phyloP scores from a whole-genome alignment of 2,329 filamentous ascomycete genomes.

The Sporothrix pseudoabietina region DNA sequence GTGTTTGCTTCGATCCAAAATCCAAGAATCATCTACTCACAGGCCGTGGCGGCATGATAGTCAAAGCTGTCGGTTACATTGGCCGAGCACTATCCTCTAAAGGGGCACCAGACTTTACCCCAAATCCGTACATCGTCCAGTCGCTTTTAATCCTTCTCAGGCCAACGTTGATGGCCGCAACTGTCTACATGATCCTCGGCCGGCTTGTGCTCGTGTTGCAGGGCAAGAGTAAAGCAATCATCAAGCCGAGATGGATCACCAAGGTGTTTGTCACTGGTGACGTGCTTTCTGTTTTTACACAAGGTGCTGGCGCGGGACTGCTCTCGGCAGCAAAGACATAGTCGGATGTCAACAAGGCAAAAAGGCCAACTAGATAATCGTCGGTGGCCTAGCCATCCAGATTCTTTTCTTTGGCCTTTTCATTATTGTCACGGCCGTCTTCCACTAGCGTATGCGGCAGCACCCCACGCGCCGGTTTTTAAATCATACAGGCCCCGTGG shows the following conservation, averaged over 20 bases:
- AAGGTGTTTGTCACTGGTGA: not conserved
- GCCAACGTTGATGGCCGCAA: slow-evolving; percentile 52
- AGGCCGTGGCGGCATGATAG: slow-evolving; percentile 1
- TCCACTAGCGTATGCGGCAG: slow-evolving; percentile 24
- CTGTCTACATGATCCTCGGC: slow-evolving; percentile 55
- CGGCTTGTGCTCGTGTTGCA: slow-evolving; percentile 47
- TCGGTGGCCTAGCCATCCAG: slow-evolving; percentile 52
- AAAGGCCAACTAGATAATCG: slow-evolving; percentile 47
- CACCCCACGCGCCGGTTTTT: slow-evolving; percentile 11
- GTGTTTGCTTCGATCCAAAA: not conserved
- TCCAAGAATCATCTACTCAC: not conserved
- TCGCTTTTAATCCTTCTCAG: slow-evolving; percentile 50
- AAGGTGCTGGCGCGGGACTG: slow-evolving; percentile 45
- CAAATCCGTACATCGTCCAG: slow-evolving; percentile 48
- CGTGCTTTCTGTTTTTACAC: not conserved
- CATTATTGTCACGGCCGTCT: slow-evolving; percentile 27
- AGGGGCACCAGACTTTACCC: slow-evolving; percentile 37
- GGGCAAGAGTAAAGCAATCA: slow-evolving; percentile 33
- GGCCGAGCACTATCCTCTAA: slow-evolving; percentile 35
- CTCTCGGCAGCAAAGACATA: slow-evolving; percentile 36
- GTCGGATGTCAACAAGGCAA: slow-evolving; percentile 42
- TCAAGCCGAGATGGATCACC: slow-evolving; percentile 2
- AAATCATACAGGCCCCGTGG: not conserved
- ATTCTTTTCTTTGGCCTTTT: slow-evolving; percentile 51
- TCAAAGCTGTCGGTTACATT: slow-evolving; percentile 31